Base-by-base conservation (phyloP, 352 stramenopile genomes). In the Aphanomyces invadans region DNA sequence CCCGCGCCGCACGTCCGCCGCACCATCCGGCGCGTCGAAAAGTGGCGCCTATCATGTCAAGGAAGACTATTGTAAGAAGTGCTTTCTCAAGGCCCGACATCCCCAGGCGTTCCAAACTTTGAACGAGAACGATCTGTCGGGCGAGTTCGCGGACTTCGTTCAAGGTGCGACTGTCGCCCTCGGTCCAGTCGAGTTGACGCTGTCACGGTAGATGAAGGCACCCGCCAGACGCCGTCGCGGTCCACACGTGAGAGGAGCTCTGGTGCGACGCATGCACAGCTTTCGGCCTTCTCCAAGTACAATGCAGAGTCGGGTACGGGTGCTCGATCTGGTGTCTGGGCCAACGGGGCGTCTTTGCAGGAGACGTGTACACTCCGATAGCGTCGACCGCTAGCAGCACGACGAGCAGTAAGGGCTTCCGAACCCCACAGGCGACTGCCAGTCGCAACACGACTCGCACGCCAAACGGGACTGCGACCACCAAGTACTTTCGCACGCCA, bases 11-110 rank as follows among this genome's bases (percentile, higher is more conserved):
- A 54, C 11, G 10, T 7, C 26, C n/a, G 46, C 15, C n/a, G n/a
- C n/a, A 7, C 10, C 46, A 54, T 54, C 10, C n/a, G 26, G 46
- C 46, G 46, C 9, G 0, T 1, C 29, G 4, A n/a, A 4, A 0
- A 21, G 19, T n/a, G 19, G 15, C 19, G 25, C 17, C 49, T n/a
- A 29, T n/a, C 29, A 42, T 42, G 49, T 57, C 25, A 2, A 57
- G 29, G 49, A 57, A 57, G 49, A 57, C 49, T 57, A 57, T 38
- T 57, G 49, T 26, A 57, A 57, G 49, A 57, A 57, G 36, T 57
- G 49, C 29, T 57, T 57, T 33, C 29, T 38, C 19, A 32, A 38
- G 25, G 49, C 49, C 7, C 25, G 29, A 7, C 32, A 57, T 32
- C 49, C 49, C 49, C 49, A 57, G n/a, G 49, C 49, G 36, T 57